These are phyloP conservation scores for Talaromyces sp. DNA, from an alignment of 2,329 filamentous ascomycete species.

Conservation along the genomic window DNA sequence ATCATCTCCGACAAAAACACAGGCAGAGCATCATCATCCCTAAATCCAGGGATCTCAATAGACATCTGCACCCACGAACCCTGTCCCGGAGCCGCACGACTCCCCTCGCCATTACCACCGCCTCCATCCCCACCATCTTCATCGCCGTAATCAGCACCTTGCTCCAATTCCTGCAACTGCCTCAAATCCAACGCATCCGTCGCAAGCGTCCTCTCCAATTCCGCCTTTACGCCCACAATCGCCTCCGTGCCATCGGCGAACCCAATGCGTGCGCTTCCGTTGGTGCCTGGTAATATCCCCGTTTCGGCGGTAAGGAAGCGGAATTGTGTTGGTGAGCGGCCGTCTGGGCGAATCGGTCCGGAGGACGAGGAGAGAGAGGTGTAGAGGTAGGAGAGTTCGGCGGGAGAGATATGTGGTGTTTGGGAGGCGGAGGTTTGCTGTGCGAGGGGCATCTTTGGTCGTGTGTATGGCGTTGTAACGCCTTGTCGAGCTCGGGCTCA, in stretches of 20 bases:
- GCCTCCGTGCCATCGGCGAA: constrained; percentile 95
- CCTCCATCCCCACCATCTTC: constrained; percentile 21
- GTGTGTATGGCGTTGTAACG: neutral
- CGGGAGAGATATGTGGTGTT: constrained; percentile 73
- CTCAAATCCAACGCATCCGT: constrained; percentile 35
- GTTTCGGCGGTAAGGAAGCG: constrained; percentile 87
- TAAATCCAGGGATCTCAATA: constrained; percentile 84
- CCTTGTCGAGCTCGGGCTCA: neutral
- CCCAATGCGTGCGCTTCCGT: constrained; percentile 89
- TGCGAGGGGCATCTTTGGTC: constrained; percentile 55
- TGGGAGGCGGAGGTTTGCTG: constrained; percentile 55
- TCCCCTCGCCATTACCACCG: constrained; percentile 26
- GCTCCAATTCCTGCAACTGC: constrained; percentile 39
- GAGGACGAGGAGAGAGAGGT: constrained; percentile 74
- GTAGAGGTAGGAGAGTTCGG: constrained; percentile 94
- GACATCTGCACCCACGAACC: constrained; percentile 82
- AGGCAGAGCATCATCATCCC: constrained; percentile 87
- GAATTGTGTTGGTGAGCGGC: constrained; percentile 78
- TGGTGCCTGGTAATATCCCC: constrained; percentile 80
- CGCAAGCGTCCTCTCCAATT: constrained; percentile 71
- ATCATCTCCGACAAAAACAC: constrained; percentile 87
- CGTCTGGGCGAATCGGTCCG: constrained; percentile 79
- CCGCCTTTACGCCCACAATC: constrained; percentile 90
- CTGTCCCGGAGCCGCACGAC: constrained; percentile 36
- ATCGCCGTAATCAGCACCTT: constrained; percentile 19